Conservation (phyloP, 2,329 filamentous ascomycete species). For the Aaosphaeria arxii region DNA sequence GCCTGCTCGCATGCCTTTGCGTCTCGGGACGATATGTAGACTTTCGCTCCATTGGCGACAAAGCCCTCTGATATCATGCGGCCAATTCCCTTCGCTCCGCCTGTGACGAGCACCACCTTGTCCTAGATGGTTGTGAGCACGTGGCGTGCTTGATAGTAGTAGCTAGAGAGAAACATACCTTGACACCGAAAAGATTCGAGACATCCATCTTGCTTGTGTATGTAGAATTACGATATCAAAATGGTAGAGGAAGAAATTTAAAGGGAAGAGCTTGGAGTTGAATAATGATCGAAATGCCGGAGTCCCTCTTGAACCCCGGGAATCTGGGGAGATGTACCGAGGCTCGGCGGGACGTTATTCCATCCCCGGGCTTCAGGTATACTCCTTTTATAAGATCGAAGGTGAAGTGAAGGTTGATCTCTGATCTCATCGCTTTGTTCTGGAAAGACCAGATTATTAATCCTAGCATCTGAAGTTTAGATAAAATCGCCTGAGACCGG, state of each 20-base stretch:
- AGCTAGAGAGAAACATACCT: conserved; percentile 13
- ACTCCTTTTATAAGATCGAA: too few relatives aligned
- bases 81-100: conserved; percentile 59
- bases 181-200: conserved; percentile 34
- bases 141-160: background rate
- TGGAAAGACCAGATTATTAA: too few relatives aligned
- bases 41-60: conserved; percentile 62
- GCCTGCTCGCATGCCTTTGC: conserved; percentile 60
- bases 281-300: too few relatives aligned
- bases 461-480: too few relatives aligned
- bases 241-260: too few relatives aligned
- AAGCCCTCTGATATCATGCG: conserved; percentile 67
- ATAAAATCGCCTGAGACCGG: too few relatives aligned
- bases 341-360: background rate
- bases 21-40: conserved; percentile 68
- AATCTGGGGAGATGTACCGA: background rate
- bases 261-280: too few relatives aligned
- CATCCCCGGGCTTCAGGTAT: too few relatives aligned
- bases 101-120: conserved; percentile 45
- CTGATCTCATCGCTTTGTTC: too few relatives aligned
- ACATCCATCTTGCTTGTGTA: conserved; percentile 31
- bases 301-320: too few relatives aligned
- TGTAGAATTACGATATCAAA: too few relatives aligned
- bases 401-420: too few relatives aligned
- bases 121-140: conserved; percentile 16